Evolutionary conservation across 2,329 filamentous ascomycete species (phyloP), one percentile per base, ranked within the genome.

Genomic region (Botryotinia calthae): DNA sequence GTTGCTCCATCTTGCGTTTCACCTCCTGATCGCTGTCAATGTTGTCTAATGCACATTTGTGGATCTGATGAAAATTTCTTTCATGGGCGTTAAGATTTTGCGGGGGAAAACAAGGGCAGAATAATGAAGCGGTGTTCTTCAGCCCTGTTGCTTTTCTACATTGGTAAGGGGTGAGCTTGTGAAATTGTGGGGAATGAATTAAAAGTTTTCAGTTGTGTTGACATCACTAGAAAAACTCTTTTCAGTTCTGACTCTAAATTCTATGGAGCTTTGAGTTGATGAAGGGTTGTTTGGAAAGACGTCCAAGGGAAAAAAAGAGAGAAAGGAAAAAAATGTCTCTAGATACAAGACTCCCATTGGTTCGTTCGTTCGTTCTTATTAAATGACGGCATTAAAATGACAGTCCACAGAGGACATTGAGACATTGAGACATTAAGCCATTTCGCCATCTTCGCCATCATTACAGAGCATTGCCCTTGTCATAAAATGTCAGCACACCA

Each of bases 51-150:
- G 63, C 46, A 66, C n/a, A 54, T 54, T 20, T 67, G 64, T 67
- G 64, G 64, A 67, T 54, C 64, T 25, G 40, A 54, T 67, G 64
- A 67, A 67, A 67, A 54, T 67, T 67, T 67, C 64, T 67, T 54
- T n/a, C 46, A 67, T 67, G 64, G 46, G 46, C 46, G 1, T 67
- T 56, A 18, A 42, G n/a, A 56, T 67, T 67, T 67, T 67, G 65
- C 65, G 65, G 65, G 64, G 65, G 37, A 56, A 31, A 18, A 67
- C 64, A 67, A 54, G 64, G 65, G 64, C 16, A 34, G n/a, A 48
- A 46, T 28, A 42, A 40, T 44, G 48, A 56, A 56, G 48, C 48
- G n/a, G 48, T 56, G 16, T 65, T 48, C 31, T 67, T 67, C 65
- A 67, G 65, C 65, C 65, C 65, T 67, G 65, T 51, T 67, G 64